phyloP scores from a whole-genome alignment of 306 rosid species.

The Fagus sylvatica region DNA sequence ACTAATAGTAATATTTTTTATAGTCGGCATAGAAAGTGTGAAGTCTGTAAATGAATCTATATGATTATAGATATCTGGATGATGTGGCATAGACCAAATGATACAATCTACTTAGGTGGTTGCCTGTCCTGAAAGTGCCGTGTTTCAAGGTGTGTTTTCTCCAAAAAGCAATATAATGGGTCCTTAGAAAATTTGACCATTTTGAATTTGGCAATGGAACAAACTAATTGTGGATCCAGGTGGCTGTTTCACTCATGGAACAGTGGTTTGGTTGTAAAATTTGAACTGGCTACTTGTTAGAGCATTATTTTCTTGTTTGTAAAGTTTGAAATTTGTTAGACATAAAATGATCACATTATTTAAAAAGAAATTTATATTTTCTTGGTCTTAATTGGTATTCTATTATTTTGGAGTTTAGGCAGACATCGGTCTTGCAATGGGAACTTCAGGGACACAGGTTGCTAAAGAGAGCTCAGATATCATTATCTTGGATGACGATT shows the following conservation, averaged over 20 bases:
- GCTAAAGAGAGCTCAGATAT: slow-evolving; percentile 94
- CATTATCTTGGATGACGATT: slow-evolving; percentile 89
- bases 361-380: not conserved
- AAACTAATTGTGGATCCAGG: not conserved
- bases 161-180: not conserved
- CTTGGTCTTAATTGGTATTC: slow-evolving; percentile 10
- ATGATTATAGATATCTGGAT: not conserved
- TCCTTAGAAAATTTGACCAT: not conserved
- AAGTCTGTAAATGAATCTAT: not conserved
- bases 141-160: not conserved
- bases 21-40: not conserved
- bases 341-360: not conserved
- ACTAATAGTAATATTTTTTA: not conserved
- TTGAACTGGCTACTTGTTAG: not conserved
- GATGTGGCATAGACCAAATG: not conserved
- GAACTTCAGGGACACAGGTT: slow-evolving; percentile 86
- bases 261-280: not conserved
- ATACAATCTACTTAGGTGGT: not conserved
- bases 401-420: slow-evolving; percentile 55
- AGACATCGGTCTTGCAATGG: slow-evolving; percentile 93
- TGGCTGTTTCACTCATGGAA: not conserved
- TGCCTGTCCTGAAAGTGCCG: not conserved
- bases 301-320: not conserved
- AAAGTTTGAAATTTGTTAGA: not conserved
- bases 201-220: not conserved